Evolutionary conservation across 805 yeast genomes (phyloP), one percentile per base, ranked within the genome.

Genomic region (Lachancea lanzarotensis): DNA sequence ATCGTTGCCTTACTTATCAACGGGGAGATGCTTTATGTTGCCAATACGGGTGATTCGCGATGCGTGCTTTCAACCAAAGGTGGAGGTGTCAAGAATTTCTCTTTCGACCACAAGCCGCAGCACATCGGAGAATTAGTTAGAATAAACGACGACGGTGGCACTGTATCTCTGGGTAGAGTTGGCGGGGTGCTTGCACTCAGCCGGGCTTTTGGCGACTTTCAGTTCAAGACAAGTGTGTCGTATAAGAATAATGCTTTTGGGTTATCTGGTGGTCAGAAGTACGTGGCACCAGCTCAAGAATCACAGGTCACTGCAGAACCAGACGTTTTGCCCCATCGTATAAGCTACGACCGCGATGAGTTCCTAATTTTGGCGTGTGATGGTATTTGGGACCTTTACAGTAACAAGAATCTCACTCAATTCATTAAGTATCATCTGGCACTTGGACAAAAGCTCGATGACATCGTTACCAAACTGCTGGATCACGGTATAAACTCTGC

Each of bases 111-210:
- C 69, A 91, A 91, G 69, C 98, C 98, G 18, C 84, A 85, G 36
- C 89, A 91, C 62, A 95, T 87, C 63, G 97, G 97, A 43, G 98
- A 91, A 66, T 76, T 84, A 63, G 80, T 93, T 34, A 73, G 98
- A 59, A 91, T 91, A 47, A 81, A 82, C 53, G 88, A 90, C 44
- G 95, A 96, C 22, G 97, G 98, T 46, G 98, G 97, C 2, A 86
- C 80, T 55, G 96, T 91, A 26, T 95, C 87, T 37, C 76, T 81
- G 63, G 95, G 95, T 45, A 78, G 98, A 65, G 98, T 91, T 40
- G 93, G 93, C 63, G 98, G 98, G 44, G 87, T 89, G 52, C 75
- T 91, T 65, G 98, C 98, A 0, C 72, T 91, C 51, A 83, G 95
- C 42, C 75, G 98, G 63, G 97, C 96, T 45, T 85, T 91, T 63